Conservation (phyloP, 83 land plant species). For the Picea abies region DNA sequence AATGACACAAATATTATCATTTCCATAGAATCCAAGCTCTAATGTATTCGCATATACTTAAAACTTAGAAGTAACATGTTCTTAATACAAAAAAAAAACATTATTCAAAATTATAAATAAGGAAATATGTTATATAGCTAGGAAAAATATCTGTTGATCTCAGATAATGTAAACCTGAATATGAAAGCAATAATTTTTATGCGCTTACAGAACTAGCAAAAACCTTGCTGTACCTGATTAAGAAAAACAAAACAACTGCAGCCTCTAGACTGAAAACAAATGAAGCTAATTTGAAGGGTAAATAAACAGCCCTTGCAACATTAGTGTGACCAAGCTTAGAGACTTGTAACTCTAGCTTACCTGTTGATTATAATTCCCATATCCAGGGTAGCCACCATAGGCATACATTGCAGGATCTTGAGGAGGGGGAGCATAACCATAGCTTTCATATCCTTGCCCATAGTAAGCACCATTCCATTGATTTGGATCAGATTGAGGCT, state of each 20-base stretch:
- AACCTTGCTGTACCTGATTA: background rate
- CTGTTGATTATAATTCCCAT: constrained; percentile 62
- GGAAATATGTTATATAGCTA: background rate
- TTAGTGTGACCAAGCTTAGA: background rate
- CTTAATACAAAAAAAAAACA: background rate
- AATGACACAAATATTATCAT: too few species aligned
- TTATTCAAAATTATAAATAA: background rate
- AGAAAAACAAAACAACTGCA: background rate
- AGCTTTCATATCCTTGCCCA: constrained; percentile 49
- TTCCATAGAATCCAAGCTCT: too few species aligned
- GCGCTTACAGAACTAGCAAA: background rate
- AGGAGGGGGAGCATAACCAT: constrained; percentile 53
- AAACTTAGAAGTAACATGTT: background rate
- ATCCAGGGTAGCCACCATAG: constrained; percentile 50
- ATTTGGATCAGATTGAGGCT: constrained; percentile 39
- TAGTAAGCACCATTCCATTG: constrained; percentile 61
- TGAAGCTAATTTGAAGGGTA: background rate
- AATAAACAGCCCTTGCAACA: constrained; percentile 3
- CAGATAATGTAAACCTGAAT: background rate
- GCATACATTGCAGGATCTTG: constrained; percentile 50
- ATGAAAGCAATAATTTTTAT: background rate
- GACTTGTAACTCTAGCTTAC: constrained; percentile 38
- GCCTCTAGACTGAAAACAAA: background rate
- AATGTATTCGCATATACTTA: background rate
- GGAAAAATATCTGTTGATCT: background rate